Conservation (phyloP, 768 basidiomycete species). For the Infundibulicybe gibba region DNA sequence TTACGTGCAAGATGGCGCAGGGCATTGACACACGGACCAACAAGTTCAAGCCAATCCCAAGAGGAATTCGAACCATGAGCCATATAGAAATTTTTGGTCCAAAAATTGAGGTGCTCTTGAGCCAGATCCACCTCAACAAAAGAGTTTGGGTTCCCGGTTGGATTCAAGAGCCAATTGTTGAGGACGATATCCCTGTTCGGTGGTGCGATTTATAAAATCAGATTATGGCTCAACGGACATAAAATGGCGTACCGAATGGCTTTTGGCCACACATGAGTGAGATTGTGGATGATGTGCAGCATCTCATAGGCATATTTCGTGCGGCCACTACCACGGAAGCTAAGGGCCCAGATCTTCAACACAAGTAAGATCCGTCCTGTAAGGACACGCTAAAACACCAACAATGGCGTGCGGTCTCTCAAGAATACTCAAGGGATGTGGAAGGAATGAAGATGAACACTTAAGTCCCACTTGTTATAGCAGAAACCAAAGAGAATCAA, state of each 20-base stretch:
- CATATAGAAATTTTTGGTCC: constrained; percentile 19
- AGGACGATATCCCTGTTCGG: constrained; percentile 14
- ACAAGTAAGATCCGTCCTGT: constrained; percentile 20
- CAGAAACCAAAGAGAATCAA: no score
- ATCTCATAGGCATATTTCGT: constrained; percentile 31
- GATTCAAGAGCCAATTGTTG: constrained; percentile 30
- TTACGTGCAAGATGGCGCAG: constrained; percentile 13
- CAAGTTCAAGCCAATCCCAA: constrained; percentile 27
- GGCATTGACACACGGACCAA: constrained; percentile 23
- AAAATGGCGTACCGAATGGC: constrained; percentile 15
- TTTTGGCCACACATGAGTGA: constrained; percentile 18
- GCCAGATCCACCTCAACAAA: constrained; percentile 26
- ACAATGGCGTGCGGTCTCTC: no score
- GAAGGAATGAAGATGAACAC: no score
- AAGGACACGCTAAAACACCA: no score
- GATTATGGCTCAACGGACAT: no score
- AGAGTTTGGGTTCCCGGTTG: constrained; percentile 18
- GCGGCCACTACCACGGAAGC: constrained; percentile 24
- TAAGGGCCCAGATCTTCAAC: constrained; percentile 21
- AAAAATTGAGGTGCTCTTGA: no score
- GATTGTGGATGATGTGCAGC: constrained; percentile 22
- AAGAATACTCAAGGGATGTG: no score
- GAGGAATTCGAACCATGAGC: constrained; percentile 28
- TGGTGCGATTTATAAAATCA: background rate
- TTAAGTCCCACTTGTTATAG: no score